A percentile compares a stretch with the other conserved stretches of the same genome.
Conservation (phyloP, 768 basidiomycete genomes). For the Lactifluus hygrophoroides region DNA sequence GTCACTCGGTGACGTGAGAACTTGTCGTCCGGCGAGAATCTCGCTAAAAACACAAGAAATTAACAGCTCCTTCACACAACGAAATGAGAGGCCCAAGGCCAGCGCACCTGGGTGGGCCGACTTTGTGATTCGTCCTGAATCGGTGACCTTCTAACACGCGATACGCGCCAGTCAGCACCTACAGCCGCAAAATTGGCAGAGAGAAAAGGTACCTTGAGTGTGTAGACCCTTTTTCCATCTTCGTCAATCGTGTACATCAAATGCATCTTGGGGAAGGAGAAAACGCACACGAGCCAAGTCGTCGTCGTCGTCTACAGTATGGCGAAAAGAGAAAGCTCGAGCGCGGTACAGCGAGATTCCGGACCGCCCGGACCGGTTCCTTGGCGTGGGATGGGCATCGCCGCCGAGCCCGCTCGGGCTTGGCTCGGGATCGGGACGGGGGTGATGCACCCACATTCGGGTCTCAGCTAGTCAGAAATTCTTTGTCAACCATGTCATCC, state of each 20-base stretch:
- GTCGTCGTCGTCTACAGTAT: no score
- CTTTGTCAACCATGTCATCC: neutral
- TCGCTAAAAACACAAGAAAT: slow-evolving; percentile 44
- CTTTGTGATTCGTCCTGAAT: slow-evolving; percentile 77
- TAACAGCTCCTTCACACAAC: neutral
- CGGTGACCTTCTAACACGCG: slow-evolving; percentile 65
- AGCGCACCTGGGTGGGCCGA: slow-evolving; percentile 91
- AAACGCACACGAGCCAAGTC: neutral
- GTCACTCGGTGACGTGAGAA: slow-evolving; percentile 97
- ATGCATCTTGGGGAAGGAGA: slow-evolving; percentile 61
- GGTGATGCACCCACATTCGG: neutral
- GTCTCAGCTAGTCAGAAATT: neutral
- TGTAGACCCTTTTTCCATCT: slow-evolving; percentile 77
- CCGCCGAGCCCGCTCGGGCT: no score
- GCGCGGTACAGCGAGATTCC: no score
- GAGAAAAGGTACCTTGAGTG: slow-evolving; percentile 63
- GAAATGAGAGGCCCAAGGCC: neutral
- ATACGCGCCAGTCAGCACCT: neutral
- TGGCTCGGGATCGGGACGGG: no score
- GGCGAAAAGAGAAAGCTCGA: neutral
- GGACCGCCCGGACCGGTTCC: neutral
- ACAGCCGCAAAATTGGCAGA: neutral
- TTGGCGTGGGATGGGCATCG: neutral
- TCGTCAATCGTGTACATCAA: slow-evolving; percentile 88
- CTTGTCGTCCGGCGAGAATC: slow-evolving; percentile 99